A percentile compares a stretch with the other conserved stretches of the same genome.
Conservation (phyloP, 257 asterid genomes). For the Solanum chilense region DNA sequence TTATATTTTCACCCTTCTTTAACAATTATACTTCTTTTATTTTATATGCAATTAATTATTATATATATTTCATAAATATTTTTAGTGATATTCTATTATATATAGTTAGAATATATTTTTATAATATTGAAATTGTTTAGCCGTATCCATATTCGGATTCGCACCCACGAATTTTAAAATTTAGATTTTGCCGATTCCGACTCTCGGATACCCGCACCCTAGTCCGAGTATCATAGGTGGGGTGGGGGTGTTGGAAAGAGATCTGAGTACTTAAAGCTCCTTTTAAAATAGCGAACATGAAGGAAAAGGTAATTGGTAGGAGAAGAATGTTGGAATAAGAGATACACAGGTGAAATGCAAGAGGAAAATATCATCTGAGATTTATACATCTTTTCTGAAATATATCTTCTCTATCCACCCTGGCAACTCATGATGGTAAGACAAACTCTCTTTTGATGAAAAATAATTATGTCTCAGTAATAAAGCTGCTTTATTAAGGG, state of each 20-base stretch:
- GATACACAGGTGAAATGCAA: background rate
- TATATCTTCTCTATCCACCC: background rate
- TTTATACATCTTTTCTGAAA: background rate
- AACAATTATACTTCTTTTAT: too few relatives aligned
- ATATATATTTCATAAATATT: too few relatives aligned
- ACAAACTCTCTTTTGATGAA: background rate
- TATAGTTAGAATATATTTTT: too few relatives aligned
- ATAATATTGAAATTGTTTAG: too few relatives aligned
- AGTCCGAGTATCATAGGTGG: too few relatives aligned
- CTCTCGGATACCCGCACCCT: too few relatives aligned
- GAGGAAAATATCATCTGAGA: background rate
- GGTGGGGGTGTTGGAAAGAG: background rate
- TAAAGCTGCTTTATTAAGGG: background rate
- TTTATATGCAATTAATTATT: too few relatives aligned
- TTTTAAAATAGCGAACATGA: background rate
- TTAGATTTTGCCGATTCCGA: too few relatives aligned
- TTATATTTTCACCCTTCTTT: too few relatives aligned
- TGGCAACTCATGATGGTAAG: background rate
- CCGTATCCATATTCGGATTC: too few relatives aligned
- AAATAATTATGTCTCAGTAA: background rate
- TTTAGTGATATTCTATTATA: too few relatives aligned
- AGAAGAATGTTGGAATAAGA: background rate
- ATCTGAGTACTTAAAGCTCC: background rate
- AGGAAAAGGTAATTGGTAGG: background rate
- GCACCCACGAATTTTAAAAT: too few relatives aligned